Evolutionary conservation across 208 protist species (phyloP).

Genomic region (Leishmania braziliensis): DNA sequence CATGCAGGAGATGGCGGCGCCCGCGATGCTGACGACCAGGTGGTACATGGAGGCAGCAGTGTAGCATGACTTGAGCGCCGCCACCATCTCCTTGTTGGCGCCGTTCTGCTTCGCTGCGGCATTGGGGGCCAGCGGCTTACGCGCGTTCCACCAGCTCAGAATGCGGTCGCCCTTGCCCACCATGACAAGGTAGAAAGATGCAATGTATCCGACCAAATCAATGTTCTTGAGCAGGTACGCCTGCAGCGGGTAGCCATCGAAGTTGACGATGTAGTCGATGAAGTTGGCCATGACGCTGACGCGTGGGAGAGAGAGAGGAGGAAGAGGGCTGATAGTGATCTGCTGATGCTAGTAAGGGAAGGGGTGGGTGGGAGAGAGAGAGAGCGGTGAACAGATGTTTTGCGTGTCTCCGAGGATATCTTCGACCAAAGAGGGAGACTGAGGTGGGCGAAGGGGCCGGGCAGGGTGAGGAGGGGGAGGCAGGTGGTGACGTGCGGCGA

Average conservation of each 20-base stretch:
- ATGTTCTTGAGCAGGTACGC: conserved; percentile 46
- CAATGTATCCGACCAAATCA: conserved; percentile 56
- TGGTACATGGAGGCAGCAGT: conserved; percentile 46
- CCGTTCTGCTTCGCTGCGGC: conserved; percentile 6
- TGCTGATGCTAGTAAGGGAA: neutral
- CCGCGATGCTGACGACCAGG: conserved; percentile 34
- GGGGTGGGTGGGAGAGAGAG: neutral
- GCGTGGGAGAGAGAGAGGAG: neutral
- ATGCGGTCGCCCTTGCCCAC: conserved; percentile 48
- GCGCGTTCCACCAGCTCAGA: conserved; percentile 36
- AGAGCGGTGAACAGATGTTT: neutral
- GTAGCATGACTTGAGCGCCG: conserved; percentile 31
- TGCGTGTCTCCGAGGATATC: neutral
- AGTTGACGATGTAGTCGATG: conserved; percentile 29
- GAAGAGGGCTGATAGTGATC: neutral
- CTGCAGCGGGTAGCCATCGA: conserved; percentile 45
- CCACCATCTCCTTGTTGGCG: conserved; percentile 3
- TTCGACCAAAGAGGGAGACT: neutral
- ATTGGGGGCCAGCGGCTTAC: neutral
- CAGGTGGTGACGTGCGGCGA: neutral
- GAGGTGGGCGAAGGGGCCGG: neutral
- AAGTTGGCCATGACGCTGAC: conserved; percentile 22
- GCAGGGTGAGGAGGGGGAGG: neutral
- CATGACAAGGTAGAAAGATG: conserved; percentile 55
- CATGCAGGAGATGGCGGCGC: conserved; percentile 26